Evolutionary conservation across 768 basidiomycete species (phyloP).

Genomic region (Lyophyllum atratum): DNA sequence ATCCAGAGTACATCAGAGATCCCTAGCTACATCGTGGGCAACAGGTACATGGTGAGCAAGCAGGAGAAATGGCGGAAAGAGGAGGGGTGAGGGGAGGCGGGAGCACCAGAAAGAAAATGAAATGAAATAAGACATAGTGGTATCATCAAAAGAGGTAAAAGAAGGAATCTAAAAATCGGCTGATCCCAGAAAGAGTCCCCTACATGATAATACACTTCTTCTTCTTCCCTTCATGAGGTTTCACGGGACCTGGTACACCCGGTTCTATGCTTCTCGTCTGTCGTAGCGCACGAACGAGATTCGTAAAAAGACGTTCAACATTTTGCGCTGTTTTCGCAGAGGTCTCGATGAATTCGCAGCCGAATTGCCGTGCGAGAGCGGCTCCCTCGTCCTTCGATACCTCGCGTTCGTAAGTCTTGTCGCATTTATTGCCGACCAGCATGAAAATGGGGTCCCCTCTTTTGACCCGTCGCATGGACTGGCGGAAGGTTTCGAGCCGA

Average conservation of each 20-base stretch:
- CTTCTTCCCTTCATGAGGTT: conserved; percentile 41
- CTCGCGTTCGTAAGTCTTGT: conserved; percentile 89
- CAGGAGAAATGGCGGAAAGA: conserved; percentile 26
- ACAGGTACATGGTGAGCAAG: conserved; percentile 21
- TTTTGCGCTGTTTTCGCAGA: conserved; percentile 95
- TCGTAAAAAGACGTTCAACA: conserved; percentile 88
- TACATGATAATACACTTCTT: conserved; percentile 81
- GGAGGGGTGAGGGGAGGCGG: conserved; percentile 28
- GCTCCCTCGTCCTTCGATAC: conserved; percentile 90
- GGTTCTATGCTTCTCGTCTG: conserved; percentile 62
- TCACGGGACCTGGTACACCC: conserved; percentile 40
- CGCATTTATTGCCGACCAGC: conserved; percentile 95
- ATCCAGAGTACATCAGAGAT: conserved; percentile 37
- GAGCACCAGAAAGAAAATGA: conserved; percentile 31
- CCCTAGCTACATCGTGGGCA: conserved; percentile 28
- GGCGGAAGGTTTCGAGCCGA: conserved; percentile 85
- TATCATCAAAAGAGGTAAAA: conserved; percentile 84
- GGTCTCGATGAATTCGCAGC: conserved; percentile 94
- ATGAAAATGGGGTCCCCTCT: conserved; percentile 85
- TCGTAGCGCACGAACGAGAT: conserved; percentile 82
- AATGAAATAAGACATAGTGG: conserved; percentile 51
- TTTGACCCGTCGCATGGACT: conserved; percentile 89
- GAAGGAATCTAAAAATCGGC: conserved; percentile 66
- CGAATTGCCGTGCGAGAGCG: conserved; percentile 77
- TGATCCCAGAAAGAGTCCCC: conserved; percentile 64